Evolutionary conservation across 208 protist species (phyloP).

Genomic region (Acanthamoeba healyi): DNA sequence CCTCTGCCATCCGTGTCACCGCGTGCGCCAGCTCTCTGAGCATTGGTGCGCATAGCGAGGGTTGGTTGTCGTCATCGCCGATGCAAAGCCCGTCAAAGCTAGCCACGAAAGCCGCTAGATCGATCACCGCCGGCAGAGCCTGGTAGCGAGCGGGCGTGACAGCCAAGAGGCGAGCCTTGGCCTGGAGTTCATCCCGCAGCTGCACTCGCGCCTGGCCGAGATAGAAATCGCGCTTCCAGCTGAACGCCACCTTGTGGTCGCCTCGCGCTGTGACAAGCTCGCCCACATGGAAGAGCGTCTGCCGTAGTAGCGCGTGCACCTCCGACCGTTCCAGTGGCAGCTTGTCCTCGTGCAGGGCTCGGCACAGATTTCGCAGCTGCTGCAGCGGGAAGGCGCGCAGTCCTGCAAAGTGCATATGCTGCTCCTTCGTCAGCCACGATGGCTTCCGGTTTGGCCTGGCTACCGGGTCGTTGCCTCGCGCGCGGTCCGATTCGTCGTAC

Average conservation of each 20-base stretch:
- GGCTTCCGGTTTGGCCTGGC: not conserved
- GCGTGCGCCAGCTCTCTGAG: not conserved
- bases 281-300: conserved; percentile 19
- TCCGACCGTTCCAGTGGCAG: not conserved
- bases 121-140: not conserved
- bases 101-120: not conserved
- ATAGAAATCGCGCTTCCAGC: not conserved
- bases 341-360: not conserved
- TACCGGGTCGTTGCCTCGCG: not conserved
- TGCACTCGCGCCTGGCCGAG: not conserved
- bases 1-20: not conserved
- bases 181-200: not conserved
- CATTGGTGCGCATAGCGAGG: not conserved
- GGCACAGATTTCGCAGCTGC: not conserved
- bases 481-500: not conserved
- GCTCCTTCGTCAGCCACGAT: not conserved
- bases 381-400: not conserved
- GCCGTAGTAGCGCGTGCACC: not conserved
- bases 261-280: not conserved
- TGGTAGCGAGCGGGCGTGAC: not conserved
- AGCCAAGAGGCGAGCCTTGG: not conserved
- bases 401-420: not conserved
- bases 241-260: not conserved
- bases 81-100: not conserved
- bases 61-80: not conserved